A percentile compares a stretch with the other conserved stretches of the same genome.
These are phyloP conservation scores for Solanum gracilifrons DNA, from an alignment of 257 asterid genomes.

Conservation along the genomic window DNA sequence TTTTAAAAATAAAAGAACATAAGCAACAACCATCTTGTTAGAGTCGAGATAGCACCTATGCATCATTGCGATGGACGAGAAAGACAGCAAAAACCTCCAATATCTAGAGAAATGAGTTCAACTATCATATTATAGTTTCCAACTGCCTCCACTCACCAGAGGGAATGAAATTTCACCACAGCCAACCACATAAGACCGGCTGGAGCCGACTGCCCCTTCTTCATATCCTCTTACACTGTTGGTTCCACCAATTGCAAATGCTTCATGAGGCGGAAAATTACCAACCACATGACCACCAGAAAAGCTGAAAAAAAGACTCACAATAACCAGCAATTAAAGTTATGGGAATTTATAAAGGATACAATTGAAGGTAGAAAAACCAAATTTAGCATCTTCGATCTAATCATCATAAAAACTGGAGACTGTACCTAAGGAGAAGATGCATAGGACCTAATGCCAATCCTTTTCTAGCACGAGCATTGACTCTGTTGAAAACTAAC, in stretches of 20 bases:
- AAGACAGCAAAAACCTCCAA: not conserved
- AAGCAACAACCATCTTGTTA: not conserved
- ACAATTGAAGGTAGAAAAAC: not conserved
- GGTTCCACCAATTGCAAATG: constrained; percentile 95
- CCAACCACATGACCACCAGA: constrained; percentile 90
- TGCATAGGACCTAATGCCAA: constrained; percentile 60
- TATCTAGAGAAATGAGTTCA: not conserved
- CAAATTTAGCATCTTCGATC: not conserved
- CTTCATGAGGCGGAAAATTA: constrained; percentile 95
- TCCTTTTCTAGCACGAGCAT: constrained; percentile 87
- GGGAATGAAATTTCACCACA: constrained; percentile 93
- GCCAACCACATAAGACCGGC: constrained; percentile 74
- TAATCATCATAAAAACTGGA: not conserved
- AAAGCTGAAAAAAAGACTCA: constrained; percentile 26
- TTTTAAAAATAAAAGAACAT: not conserved
- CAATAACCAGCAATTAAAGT: not conserved
- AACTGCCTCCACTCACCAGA: constrained; percentile 41
- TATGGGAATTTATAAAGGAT: not conserved
- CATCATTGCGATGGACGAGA: not conserved
- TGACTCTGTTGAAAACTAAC: constrained; percentile 78
- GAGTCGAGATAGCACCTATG: not conserved
- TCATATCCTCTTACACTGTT: constrained; percentile 95
- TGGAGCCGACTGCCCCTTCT: constrained; percentile 95
- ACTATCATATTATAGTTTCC: not conserved
- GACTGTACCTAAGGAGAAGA: constrained; percentile 51